Conservation (phyloP, 2,329 filamentous ascomycete species). For the Trichoderma arundinaceum region DNA sequence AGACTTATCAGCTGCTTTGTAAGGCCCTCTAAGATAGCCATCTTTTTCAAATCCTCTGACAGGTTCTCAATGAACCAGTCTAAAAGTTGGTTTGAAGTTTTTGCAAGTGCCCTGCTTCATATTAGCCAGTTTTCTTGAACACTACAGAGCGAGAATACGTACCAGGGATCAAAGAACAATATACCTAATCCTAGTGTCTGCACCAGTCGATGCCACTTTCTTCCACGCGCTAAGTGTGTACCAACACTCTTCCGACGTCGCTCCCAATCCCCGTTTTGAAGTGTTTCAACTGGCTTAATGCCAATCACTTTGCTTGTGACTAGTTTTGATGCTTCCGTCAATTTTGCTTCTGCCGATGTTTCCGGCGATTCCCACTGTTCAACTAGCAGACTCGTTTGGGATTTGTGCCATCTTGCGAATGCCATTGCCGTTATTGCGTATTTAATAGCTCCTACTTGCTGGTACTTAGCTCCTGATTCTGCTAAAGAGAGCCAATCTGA, state of each 20-base stretch:
- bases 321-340: not conserved
- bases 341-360: not conserved
- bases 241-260: constrained; percentile 21
- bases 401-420: constrained; percentile 13
- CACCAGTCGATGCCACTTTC: constrained; percentile 28
- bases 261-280: not conserved
- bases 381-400: not conserved
- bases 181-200: constrained; percentile 21
- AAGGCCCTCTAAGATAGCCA: constrained; percentile 22
- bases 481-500: not conserved
- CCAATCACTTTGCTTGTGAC: not conserved
- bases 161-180: constrained; percentile 28
- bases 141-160: not conserved
- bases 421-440: constrained; percentile 20
- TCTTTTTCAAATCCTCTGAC: constrained; percentile 12
- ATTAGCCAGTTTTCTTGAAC: constrained; percentile 8
- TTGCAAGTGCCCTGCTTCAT: constrained; percentile 20
- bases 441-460: not conserved
- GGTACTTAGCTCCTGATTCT: too few species aligned
- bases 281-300: not conserved
- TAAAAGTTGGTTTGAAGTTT: constrained; percentile 23
- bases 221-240: constrained; percentile 20
- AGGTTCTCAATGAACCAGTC: constrained; percentile 16
- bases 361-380: too few species aligned
- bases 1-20: constrained; percentile 22